phyloP scores from a whole-genome alignment of 2,329 filamentous ascomycete genomes.

The Phyllosticta paracitricarpa region DNA sequence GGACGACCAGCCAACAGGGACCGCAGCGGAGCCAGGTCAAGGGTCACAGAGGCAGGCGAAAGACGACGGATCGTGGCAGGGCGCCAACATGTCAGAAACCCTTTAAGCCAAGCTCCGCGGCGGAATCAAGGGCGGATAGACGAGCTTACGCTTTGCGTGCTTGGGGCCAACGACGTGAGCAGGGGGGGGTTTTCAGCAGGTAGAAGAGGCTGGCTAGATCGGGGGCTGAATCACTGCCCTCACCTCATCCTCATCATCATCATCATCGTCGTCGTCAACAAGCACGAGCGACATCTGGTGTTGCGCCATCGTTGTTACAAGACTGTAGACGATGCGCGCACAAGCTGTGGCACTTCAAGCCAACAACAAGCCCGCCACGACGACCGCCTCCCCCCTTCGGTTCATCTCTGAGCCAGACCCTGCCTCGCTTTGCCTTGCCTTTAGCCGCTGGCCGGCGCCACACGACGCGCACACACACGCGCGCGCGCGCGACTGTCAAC shows the following conservation, averaged over 20 bases:
- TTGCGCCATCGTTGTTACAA: background rate
- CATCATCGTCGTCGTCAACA: too few relatives aligned
- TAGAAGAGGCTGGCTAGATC: too few relatives aligned
- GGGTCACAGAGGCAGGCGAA: background rate
- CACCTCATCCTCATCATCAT: too few relatives aligned
- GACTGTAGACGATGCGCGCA: background rate
- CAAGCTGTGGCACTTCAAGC: background rate
- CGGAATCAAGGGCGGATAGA: background rate
- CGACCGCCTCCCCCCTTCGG: background rate
- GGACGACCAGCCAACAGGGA: background rate
- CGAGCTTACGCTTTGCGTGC: background rate
- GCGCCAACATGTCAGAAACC: background rate
- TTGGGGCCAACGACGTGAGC: background rate
- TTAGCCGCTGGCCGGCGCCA: background rate
- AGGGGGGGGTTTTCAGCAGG: background rate
- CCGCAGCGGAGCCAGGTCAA: background rate
- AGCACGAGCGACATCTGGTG: too few relatives aligned
- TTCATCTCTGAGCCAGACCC: background rate
- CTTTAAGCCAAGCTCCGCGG: background rate
- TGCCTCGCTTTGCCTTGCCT: background rate
- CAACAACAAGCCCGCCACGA: background rate
- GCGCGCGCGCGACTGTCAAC: background rate
- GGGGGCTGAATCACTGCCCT: too few relatives aligned
- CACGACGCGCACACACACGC: background rate
- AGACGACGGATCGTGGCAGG: background rate